Conservation (phyloP, 2,329 filamentous ascomycete species). For the Ophiostoma pallidulum region DNA sequence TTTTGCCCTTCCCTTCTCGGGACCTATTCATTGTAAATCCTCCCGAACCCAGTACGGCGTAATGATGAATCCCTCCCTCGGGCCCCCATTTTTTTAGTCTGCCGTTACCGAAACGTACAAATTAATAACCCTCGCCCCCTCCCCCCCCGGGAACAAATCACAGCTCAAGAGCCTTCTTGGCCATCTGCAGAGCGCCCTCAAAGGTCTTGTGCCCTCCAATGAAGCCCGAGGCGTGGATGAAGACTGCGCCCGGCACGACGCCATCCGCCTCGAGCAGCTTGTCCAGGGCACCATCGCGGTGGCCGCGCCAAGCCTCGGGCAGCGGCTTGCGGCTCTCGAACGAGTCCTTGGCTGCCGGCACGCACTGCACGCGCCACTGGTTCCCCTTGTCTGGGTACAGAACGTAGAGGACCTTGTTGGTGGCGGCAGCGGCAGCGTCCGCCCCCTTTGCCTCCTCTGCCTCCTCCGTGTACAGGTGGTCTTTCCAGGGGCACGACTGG, state of each 20-base stretch:
- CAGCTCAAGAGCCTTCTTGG: constrained; percentile 56
- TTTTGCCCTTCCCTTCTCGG: no score
- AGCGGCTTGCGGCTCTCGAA: constrained; percentile 89
- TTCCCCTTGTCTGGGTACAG: constrained; percentile 65
- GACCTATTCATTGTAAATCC: no score
- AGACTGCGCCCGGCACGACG: constrained; percentile 67
- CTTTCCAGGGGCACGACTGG: constrained; percentile 85
- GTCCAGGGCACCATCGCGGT: constrained; percentile 78
- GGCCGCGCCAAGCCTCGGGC: constrained; percentile 84
- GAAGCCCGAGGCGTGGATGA: constrained; percentile 90
- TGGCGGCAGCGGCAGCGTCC: no score
- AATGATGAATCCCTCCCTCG: no score
- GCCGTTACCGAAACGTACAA: no score
- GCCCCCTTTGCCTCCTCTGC: constrained; percentile 36
- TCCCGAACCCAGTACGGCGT: no score
- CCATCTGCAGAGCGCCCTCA: constrained; percentile 81
- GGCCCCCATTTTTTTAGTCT: no score
- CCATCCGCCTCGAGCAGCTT: constrained; percentile 51
- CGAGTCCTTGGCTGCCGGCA: constrained; percentile 74
- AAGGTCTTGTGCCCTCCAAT: constrained; percentile 92
- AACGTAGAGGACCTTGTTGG: constrained; percentile 84
- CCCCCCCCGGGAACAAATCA: no score
- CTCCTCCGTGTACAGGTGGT: constrained; percentile 87
- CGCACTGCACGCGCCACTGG: constrained; percentile 91
- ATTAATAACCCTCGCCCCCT: no score